Evolutionary conservation across 192 early-diverging fungal genomes (phyloP).

Genomic region (Mortierella claussenii): DNA sequence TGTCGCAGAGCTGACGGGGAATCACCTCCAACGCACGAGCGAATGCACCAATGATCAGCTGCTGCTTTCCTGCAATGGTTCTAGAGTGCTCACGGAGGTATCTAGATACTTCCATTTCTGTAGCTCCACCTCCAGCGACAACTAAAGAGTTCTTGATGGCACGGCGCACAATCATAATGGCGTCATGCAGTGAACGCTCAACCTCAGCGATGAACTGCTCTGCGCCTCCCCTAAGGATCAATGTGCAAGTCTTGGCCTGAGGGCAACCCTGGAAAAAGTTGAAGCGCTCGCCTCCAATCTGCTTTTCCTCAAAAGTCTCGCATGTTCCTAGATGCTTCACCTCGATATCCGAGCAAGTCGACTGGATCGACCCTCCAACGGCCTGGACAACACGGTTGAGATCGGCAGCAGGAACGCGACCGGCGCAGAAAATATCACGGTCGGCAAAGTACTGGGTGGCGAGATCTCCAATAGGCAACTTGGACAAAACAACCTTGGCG

Average conservation of each 20-base stretch:
- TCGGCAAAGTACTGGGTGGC: conserved; percentile 99
- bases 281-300: conserved; percentile 97
- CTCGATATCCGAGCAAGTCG: conserved; percentile 88
- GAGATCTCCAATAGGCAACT: conserved; percentile 97
- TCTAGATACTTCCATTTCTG: conserved; percentile 98
- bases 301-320: conserved; percentile 92
- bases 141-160: conserved; percentile 96
- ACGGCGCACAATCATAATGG: conserved; percentile 99
- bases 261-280: conserved; percentile 97
- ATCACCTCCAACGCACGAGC: conserved; percentile 97
- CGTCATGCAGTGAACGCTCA: conserved; percentile 96
- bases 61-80: conserved; percentile 98
- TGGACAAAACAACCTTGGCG: conserved; percentile 97
- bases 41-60: conserved; percentile 94
- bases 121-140: conserved; percentile 98
- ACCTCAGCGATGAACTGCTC: conserved; percentile 99
- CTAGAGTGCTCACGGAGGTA: conserved; percentile 92
- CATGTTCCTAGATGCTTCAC: conserved; percentile 88
- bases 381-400: conserved; percentile 94
- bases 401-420: conserved; percentile 94
- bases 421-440: conserved; percentile 98
- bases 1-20: conserved; percentile 98
- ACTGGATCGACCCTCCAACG: conserved; percentile 93
- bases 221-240: conserved; percentile 96
- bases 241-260: conserved; percentile 93